A percentile compares a stretch with the other conserved stretches of the same genome.
These are phyloP conservation scores for Dothistroma pini DNA, from an alignment of 2,329 filamentous ascomycete genomes.

Conservation along the genomic window DNA sequence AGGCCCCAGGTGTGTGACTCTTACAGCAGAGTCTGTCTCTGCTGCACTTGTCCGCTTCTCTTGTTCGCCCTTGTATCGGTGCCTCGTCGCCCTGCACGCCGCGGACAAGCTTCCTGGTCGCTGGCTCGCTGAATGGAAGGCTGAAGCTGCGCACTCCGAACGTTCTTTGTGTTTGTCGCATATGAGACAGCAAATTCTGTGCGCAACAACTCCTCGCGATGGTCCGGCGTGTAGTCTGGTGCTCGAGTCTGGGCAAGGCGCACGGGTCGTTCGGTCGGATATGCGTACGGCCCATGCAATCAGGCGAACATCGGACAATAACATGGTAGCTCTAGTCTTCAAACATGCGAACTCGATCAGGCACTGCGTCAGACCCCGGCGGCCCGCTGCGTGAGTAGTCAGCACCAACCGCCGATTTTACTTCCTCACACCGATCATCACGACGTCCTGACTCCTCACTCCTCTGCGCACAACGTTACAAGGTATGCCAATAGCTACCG, in stretches of 20 bases:
- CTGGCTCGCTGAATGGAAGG: not conserved
- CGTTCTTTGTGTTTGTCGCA: not conserved
- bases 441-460: not conserved
- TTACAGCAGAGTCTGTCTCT: not conserved
- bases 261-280: not conserved
- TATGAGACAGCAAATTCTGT: not conserved
- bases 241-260: not conserved
- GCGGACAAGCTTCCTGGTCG: slow-evolving; percentile 4
- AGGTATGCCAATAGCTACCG: not conserved
- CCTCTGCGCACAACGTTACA: not conserved
- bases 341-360: not conserved
- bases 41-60: not conserved
- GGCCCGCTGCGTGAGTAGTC: not conserved
- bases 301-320: not conserved
- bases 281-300: not conserved
- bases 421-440: not conserved
- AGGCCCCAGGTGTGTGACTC: not conserved
- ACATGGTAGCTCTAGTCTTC: not conserved
- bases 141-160: not conserved
- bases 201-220: not conserved
- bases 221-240: not conserved
- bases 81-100: slow-evolving; percentile 1
- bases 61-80: not conserved
- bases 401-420: not conserved
- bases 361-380: not conserved